These are phyloP conservation scores for Trichoderma parareesei DNA, from an alignment of 495 filamentous ascomycete genomes.

Conservation along the genomic window DNA sequence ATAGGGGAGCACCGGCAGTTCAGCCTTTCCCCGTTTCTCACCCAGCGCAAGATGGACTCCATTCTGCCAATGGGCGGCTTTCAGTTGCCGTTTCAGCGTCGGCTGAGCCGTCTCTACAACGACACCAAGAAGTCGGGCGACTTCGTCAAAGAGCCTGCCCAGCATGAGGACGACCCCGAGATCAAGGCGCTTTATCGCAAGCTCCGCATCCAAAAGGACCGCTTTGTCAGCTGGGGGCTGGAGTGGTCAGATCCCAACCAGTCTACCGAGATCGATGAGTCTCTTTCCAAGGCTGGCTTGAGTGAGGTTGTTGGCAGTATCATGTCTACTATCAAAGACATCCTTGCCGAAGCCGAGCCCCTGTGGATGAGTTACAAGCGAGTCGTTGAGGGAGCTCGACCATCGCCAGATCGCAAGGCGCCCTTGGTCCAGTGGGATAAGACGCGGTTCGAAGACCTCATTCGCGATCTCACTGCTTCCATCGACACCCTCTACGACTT, in stretches of 20 bases:
- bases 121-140: slow-evolving; percentile 87
- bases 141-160: slow-evolving; percentile 65
- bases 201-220: slow-evolving; percentile 58
- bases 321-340: slow-evolving; percentile 80
- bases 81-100: slow-evolving; percentile 51
- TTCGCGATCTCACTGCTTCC: slow-evolving; percentile 70
- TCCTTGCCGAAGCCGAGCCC: slow-evolving; percentile 75
- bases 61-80: slow-evolving; percentile 37
- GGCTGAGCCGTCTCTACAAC: slow-evolving; percentile 82
- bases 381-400: slow-evolving; percentile 34
- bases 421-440: slow-evolving; percentile 50
- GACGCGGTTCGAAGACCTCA: slow-evolving; percentile 55
- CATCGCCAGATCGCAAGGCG: slow-evolving; percentile 36
- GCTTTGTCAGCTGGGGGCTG: slow-evolving; percentile 80
- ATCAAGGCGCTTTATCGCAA: slow-evolving; percentile 49
- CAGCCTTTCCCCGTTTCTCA: background rate
- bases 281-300: slow-evolving; percentile 71
- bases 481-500: slow-evolving; percentile 89
- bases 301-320: slow-evolving; percentile 83
- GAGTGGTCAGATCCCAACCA: slow-evolving; percentile 74
- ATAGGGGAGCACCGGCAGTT: background rate
- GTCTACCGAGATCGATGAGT: slow-evolving; percentile 76
- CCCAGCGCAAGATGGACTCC: slow-evolving; percentile 33
- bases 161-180: slow-evolving; percentile 47
- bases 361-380: slow-evolving; percentile 52